These are phyloP conservation scores for Solanum aculeatissimum DNA, from an alignment of 305 asterid genomes.

Conservation along the genomic window DNA sequence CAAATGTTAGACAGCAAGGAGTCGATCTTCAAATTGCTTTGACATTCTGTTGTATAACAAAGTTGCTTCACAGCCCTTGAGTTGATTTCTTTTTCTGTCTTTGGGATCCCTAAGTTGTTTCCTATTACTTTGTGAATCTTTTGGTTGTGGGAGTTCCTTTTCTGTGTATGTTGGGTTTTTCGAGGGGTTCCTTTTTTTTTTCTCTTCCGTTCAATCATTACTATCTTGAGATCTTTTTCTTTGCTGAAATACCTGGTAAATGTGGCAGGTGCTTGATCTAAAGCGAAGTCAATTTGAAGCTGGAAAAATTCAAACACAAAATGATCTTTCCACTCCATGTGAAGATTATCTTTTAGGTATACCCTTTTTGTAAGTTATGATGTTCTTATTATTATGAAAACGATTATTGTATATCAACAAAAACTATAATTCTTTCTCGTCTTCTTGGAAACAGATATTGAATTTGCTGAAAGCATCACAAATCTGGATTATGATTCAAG, in stretches of 20 bases:
- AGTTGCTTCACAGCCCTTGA: background rate
- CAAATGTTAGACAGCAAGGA: background rate
- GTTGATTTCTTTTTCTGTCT: background rate
- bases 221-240: background rate
- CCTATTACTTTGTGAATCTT: background rate
- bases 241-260: background rate
- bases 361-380: background rate
- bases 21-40: background rate
- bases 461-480: slow-evolving; percentile 48
- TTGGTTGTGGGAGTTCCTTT: background rate
- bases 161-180: background rate
- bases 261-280: slow-evolving; percentile 39
- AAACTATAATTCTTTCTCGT: background rate
- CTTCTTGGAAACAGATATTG: slow-evolving; percentile 41
- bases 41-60: background rate
- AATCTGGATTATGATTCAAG: slow-evolving; percentile 50
- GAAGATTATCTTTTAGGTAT: slow-evolving; percentile 82
- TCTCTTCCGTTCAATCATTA: background rate
- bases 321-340: slow-evolving; percentile 50
- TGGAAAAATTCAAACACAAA: slow-evolving; percentile 39
- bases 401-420: background rate
- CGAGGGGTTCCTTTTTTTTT: background rate
- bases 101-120: background rate
- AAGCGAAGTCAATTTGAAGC: slow-evolving; percentile 36
- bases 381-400: background rate